Evolutionary conservation across 371 early-diverging fungal genomes (phyloP).

Genomic region (Mucor mucedo): DNA sequence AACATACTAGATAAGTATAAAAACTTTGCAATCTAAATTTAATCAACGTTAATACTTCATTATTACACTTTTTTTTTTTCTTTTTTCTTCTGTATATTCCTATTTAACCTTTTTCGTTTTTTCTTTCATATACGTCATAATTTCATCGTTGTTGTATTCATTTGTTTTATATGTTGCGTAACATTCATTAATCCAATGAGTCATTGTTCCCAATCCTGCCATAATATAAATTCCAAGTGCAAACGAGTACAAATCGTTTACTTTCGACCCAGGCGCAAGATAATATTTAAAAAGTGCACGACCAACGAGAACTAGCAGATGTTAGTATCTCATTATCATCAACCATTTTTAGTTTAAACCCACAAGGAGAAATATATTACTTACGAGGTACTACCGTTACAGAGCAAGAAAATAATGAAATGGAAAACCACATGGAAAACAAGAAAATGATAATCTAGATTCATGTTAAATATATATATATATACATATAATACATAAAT

Average conservation of each 20-base stretch:
- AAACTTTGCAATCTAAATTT: constrained; percentile 16
- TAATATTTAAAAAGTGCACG: constrained; percentile 50
- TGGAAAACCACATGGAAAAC: constrained; percentile 64
- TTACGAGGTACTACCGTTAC: constrained; percentile 60
- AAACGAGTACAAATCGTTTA: constrained; percentile 69
- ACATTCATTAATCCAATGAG: constrained; percentile 32
- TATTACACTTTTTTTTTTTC: neutral
- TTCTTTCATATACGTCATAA: constrained; percentile 13
- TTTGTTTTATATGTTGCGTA: constrained; percentile 10
- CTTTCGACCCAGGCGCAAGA: constrained; percentile 37
- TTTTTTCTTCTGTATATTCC: neutral
- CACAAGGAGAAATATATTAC: constrained; percentile 15
- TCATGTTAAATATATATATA: no score
- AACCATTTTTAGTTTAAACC: constrained; percentile 5
- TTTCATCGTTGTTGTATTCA: constrained; percentile 2
- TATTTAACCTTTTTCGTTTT: constrained; percentile 15
- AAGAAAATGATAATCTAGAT: constrained; percentile 34
- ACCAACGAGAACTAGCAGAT: constrained; percentile 51
- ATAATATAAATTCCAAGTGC: constrained; percentile 47
- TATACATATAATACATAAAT: no score
- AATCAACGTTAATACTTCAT: neutral
- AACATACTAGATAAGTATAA: constrained; percentile 46
- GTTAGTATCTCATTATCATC: neutral
- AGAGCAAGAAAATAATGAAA: constrained; percentile 51
- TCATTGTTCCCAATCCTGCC: constrained; percentile 27